Base-by-base conservation (phyloP, 176 grass and related monocot species). In the Zizania latifolia region DNA sequence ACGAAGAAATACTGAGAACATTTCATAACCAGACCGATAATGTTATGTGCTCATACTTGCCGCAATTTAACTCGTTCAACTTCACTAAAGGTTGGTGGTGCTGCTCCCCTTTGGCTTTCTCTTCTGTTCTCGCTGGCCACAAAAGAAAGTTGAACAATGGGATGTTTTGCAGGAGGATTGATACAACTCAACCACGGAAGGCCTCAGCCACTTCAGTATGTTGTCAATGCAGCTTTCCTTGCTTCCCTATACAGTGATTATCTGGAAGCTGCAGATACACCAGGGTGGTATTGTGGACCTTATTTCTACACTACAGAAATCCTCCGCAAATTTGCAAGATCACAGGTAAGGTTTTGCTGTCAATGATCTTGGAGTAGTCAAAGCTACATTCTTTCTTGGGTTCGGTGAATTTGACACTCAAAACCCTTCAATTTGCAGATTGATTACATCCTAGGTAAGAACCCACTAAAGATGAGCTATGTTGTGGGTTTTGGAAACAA, bases 231-330 rank as follows among this genome's bases (percentile, higher is more conserved):
- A 80, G 93, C 93, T 62, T 96, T 96, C 81, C 93, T 96, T 74
- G 93, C 89, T 63, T 92, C 93, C 71, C 14, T 92, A 71, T 96
- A 92, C 40, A 81, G 74, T 28, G 81, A 96, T 66, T 92, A 96
- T 83, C 89, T 96, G 71, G 93, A 96, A 2, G 70, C 80, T 9
- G 89, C 92, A 33, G 92, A 96, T 78, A 96, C 92, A 58, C 92
- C 92, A 62, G 92, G 92, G 48, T 96, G 92, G 92, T 96, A 92
- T 57, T 96, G 92, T 85, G 92, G 92, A 40, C 92, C 92, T 66
- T 85, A 79, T 87, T 96, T 96, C 86, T 96, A 89, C 65, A 89
- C 84, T 31, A 96, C 81, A 64, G 92, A 96, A 36, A 84, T 96
- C 55, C 88, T 96, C 45, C 89, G 92, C 39, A 84, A 92, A 71